These are phyloP conservation scores for Biancaea sappan DNA, from an alignment of 306 rosid species.

Conservation along the genomic window DNA sequence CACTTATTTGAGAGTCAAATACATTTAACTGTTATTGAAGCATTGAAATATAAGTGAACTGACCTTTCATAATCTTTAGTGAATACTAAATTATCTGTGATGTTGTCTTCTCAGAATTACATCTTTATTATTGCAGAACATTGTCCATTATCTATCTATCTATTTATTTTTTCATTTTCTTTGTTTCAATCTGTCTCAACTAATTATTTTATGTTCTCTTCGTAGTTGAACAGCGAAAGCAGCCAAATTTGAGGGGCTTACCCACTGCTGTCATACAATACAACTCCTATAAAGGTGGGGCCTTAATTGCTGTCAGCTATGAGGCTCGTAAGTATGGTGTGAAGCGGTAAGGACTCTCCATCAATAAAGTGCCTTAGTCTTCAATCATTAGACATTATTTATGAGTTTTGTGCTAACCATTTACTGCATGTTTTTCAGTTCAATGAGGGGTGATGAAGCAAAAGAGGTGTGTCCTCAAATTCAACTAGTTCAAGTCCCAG, in stretches of 20 bases:
- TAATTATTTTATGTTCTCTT: slow-evolving; percentile 10
- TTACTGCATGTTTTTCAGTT: slow-evolving; percentile 48
- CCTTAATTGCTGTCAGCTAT: slow-evolving; percentile 91
- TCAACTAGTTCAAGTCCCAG: slow-evolving; percentile 87
- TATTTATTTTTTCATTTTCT: background rate
- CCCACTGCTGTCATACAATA: slow-evolving; percentile 93
- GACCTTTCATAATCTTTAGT: background rate
- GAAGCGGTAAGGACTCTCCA: slow-evolving; percentile 59
- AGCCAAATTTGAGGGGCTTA: slow-evolving; percentile 74
- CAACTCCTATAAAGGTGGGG: slow-evolving; percentile 90
- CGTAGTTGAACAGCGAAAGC: slow-evolving; percentile 89
- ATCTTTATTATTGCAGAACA: background rate
- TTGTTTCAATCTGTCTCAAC: background rate
- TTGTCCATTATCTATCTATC: background rate
- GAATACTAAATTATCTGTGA: background rate
- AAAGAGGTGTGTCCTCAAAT: slow-evolving; percentile 80
- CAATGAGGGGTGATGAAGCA: slow-evolving; percentile 96
- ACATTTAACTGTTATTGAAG: background rate
- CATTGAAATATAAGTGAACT: background rate
- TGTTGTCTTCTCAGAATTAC: background rate
- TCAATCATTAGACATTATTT: background rate
- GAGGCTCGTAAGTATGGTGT: slow-evolving; percentile 90
- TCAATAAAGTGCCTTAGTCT: background rate
- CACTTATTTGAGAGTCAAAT: background rate
- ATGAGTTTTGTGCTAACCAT: background rate